phyloP scores from a whole-genome alignment of 1,284 basidiomycete species.

The Moesziomyces parantarcticus region DNA sequence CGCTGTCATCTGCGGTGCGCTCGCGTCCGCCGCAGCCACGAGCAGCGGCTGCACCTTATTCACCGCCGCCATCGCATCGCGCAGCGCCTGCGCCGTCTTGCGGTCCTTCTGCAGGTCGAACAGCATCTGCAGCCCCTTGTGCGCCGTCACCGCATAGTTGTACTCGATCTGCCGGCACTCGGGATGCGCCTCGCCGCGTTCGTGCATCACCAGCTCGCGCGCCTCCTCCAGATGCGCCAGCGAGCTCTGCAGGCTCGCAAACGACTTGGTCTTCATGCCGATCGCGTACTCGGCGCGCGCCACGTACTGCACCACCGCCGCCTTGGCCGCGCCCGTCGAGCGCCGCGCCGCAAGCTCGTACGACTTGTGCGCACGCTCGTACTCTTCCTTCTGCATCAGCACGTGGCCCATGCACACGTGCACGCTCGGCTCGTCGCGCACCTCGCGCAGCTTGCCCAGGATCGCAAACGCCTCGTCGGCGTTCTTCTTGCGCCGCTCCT shows the following conservation, averaged over 20 bases:
- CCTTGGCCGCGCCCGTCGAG: conserved; percentile 44
- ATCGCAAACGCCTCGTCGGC: conserved; percentile 63
- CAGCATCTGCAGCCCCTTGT: conserved; percentile 64
- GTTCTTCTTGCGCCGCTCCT: conserved; percentile 49
- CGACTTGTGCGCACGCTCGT: conserved; percentile 60
- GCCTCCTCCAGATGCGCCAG: conserved; percentile 56
- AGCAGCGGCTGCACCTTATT: conserved; percentile 47
- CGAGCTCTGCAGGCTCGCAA: conserved; percentile 46
- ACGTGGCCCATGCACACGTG: conserved; percentile 66
- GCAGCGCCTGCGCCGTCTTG: conserved; percentile 44
- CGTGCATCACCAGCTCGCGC: conserved; percentile 34
- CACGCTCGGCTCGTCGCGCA: conserved; percentile 64
- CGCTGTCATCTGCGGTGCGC: conserved; percentile 16
- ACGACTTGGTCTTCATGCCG: conserved; percentile 56
- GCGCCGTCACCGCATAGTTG: conserved; percentile 64
- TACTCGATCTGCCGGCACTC: conserved; percentile 58
- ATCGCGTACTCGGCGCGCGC: conserved; percentile 62
- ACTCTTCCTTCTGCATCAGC: conserved; percentile 65
- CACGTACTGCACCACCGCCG: conserved; percentile 60
- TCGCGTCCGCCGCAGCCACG: conserved; percentile 15
- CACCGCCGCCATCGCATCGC: conserved; percentile 55
- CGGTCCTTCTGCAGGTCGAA: conserved; percentile 57
- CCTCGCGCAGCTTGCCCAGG: conserved; percentile 64
- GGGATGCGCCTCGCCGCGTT: conserved; percentile 19
- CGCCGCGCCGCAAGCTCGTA: conserved; percentile 62